Conservation (phyloP, 352 stramenopile species). For the Pythium phragmitis region DNA sequence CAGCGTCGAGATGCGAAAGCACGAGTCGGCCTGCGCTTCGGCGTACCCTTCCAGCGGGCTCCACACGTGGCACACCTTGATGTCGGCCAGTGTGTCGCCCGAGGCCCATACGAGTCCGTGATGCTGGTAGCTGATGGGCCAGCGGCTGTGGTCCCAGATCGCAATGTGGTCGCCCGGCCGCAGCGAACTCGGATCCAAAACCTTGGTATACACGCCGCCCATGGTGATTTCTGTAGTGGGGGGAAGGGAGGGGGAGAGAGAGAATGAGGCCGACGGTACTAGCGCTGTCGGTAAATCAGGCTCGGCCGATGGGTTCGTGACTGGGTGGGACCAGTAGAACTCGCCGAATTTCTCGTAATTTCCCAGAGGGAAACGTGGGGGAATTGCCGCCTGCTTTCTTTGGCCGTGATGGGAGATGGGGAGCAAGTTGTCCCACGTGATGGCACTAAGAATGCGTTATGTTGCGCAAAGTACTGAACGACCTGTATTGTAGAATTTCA, state of each 20-base stretch:
- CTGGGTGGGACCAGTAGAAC: neutral
- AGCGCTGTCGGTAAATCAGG: neutral
- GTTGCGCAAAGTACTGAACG: neutral
- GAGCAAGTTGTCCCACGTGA: neutral
- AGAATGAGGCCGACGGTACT: neutral
- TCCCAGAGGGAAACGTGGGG: too few relatives aligned
- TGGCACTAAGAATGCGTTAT: neutral
- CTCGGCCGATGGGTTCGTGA: too few relatives aligned
- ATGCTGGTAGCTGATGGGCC: slow-evolving; percentile 85
- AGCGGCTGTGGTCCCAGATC: slow-evolving; percentile 86
- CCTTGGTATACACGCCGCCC: slow-evolving; percentile 79
- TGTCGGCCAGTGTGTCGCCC: slow-evolving; percentile 56
- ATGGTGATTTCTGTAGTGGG: slow-evolving; percentile 25
- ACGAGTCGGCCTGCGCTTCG: slow-evolving; percentile 82
- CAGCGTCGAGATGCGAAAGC: slow-evolving; percentile 84
- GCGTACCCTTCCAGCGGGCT: slow-evolving; percentile 71
- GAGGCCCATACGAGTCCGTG: slow-evolving; percentile 85
- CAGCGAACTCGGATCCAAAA: slow-evolving; percentile 68
- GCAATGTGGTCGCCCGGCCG: slow-evolving; percentile 81
- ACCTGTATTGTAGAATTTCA: neutral
- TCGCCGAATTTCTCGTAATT: too few relatives aligned
- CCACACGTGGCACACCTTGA: slow-evolving; percentile 85
- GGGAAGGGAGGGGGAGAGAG: neutral
- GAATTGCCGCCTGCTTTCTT: too few relatives aligned
- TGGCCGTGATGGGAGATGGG: neutral